A percentile compares a stretch with the other conserved stretches of the same genome.
Conservation (phyloP, 1,139 yeast species). For the Saccharomyces pastorianus region DNA sequence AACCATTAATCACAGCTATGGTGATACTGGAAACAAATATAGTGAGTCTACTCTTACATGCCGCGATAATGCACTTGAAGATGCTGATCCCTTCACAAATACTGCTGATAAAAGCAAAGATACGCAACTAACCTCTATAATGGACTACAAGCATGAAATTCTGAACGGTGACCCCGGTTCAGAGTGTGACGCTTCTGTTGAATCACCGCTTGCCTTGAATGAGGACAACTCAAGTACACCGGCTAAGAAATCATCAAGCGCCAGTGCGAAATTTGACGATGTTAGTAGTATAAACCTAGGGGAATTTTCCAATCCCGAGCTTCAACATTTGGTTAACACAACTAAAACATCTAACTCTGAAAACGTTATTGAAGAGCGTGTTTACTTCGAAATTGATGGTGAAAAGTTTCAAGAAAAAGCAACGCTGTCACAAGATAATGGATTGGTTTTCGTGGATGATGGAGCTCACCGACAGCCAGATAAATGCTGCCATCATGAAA, state of each 20-base stretch:
- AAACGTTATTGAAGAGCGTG: neutral
- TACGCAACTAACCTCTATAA: neutral
- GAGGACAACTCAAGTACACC: neutral
- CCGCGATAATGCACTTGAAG: too few relatives aligned
- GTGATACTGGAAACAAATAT: too few relatives aligned
- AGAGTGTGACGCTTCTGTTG: neutral
- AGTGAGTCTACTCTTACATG: neutral
- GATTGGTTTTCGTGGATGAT: constrained; percentile 12
- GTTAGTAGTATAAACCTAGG: neutral
- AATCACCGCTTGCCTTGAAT: neutral
- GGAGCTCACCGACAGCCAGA: neutral
- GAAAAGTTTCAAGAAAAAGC: constrained; percentile 15
- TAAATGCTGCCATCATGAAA: neutral
- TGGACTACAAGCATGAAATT: neutral
- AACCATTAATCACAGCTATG: neutral
- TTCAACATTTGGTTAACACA: neutral
- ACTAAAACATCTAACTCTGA: neutral
- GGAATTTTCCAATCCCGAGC: neutral
- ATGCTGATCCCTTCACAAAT: too few relatives aligned
- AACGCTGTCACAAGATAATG: constrained; percentile 11
- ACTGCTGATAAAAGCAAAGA: neutral
- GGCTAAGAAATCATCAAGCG: neutral
- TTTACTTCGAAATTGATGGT: constrained; percentile 20
- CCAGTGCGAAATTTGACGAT: neutral
- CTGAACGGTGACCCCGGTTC: neutral